Evolutionary conservation across 306 rosid genomes (phyloP).

Genomic region (Cucurbita maxima): DNA sequence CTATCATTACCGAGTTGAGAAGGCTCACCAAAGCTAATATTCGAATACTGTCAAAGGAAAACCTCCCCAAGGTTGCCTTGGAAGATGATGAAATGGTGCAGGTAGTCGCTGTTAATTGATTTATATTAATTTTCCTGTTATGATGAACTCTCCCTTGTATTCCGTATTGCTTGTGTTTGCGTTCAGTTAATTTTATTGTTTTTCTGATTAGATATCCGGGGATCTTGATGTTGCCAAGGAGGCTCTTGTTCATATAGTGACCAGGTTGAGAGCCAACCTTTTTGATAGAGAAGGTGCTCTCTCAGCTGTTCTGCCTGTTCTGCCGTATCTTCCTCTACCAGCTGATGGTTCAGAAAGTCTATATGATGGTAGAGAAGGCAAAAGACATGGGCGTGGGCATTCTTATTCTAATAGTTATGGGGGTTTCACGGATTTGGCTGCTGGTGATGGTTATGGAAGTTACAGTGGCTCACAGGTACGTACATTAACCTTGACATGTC

Average conservation of each 20-base stretch:
- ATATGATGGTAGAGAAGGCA: slow-evolving; percentile 71
- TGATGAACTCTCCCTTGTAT: not conserved
- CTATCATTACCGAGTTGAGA: slow-evolving; percentile 90
- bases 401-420: slow-evolving; percentile 68
- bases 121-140: not conserved
- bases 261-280: slow-evolving; percentile 78
- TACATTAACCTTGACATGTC: not conserved
- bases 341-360: slow-evolving; percentile 53
- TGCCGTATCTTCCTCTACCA: slow-evolving; percentile 78
- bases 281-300: slow-evolving; percentile 92
- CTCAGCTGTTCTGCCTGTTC: slow-evolving; percentile 59
- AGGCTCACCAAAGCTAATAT: slow-evolving; percentile 84
- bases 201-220: slow-evolving; percentile 54
- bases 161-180: slow-evolving; percentile 4
- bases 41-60: slow-evolving; percentile 75
- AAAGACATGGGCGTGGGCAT: slow-evolving; percentile 82
- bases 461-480: slow-evolving; percentile 83
- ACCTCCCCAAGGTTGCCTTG: slow-evolving; percentile 84
- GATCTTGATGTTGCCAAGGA: slow-evolving; percentile 93
- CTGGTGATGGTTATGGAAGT: slow-evolving; percentile 57
- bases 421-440: slow-evolving; percentile 56
- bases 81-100: slow-evolving; percentile 98
- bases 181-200: not conserved
- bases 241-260: slow-evolving; percentile 84
- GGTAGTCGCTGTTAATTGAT: slow-evolving; percentile 29